A percentile compares a stretch with the other conserved stretches of the same genome.
Conservation (phyloP, 192 early-diverging fungal genomes). For the Entomortierella lignicola region DNA sequence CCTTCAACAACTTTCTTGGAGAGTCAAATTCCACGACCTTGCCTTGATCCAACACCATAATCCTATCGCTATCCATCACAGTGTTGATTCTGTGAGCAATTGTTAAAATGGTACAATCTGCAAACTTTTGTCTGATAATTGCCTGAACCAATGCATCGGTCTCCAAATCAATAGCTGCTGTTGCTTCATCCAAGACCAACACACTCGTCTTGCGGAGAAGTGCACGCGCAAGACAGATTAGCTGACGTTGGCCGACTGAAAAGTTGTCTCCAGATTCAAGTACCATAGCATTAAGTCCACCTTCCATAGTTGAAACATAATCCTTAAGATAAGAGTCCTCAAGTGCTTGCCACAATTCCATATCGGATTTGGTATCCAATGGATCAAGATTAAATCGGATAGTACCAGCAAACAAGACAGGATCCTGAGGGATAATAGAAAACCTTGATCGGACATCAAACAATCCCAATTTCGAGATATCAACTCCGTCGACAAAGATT, state of each 20-base stretch:
- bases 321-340: constrained; percentile 76
- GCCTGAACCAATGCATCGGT: constrained; percentile 89
- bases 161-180: constrained; percentile 79
- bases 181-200: constrained; percentile 59
- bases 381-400: constrained; percentile 70
- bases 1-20: constrained; percentile 62
- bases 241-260: constrained; percentile 82
- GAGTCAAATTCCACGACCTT: constrained; percentile 71
- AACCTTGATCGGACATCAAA: constrained; percentile 68
- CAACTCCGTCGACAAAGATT: constrained; percentile 63
- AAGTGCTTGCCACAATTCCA: constrained; percentile 76
- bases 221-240: constrained; percentile 77
- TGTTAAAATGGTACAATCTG: constrained; percentile 82
- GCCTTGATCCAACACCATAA: constrained; percentile 74
- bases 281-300: constrained; percentile 75
- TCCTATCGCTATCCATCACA: constrained; percentile 85
- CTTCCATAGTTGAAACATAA: constrained; percentile 69
- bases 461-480: constrained; percentile 64
- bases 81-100: constrained; percentile 92
- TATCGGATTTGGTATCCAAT: constrained; percentile 57
- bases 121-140: constrained; percentile 81
- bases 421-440: constrained; percentile 85
- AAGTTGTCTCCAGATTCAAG: constrained; percentile 85
- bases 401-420: constrained; percentile 72
- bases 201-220: constrained; percentile 68